Conservation (phyloP, 345 rosid genomes). For the Gossypium australe region DNA sequence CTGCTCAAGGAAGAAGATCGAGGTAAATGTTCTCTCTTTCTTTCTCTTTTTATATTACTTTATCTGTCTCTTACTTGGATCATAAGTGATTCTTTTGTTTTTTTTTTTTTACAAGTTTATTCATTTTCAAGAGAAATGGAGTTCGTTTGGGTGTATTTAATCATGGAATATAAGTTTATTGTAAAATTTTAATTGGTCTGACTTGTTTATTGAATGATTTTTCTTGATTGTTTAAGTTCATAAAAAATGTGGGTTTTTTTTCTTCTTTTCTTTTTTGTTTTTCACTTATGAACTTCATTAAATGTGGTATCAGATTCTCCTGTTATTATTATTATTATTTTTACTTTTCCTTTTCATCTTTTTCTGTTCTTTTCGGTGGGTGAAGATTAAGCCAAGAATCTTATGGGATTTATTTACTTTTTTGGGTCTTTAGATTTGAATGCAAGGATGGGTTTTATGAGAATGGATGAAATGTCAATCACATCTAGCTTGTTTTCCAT, state of each 20-base stretch:
- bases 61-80: slow-evolving; percentile 57
- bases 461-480: neutral
- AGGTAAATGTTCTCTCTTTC: slow-evolving; percentile 32
- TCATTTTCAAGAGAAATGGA: slow-evolving; percentile 15
- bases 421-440: slow-evolving; percentile 16
- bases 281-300: neutral
- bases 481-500: neutral
- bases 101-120: slow-evolving; percentile 6
- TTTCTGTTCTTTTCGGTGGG: slow-evolving; percentile 8
- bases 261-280: neutral
- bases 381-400: slow-evolving; percentile 22
- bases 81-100: slow-evolving; percentile 58
- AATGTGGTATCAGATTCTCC: slow-evolving; percentile 20
- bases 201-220: neutral
- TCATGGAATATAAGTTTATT: neutral
- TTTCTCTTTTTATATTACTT: slow-evolving; percentile 23
- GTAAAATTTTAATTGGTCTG: slow-evolving; percentile 5
- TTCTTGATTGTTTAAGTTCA: slow-evolving; percentile 18
- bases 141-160: neutral
- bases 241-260: neutral
- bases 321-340: neutral
- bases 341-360: neutral
- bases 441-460: slow-evolving; percentile 13
- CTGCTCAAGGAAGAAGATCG: slow-evolving; percentile 54
- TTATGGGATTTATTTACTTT: slow-evolving; percentile 10